Percentiles rank a stretch among this genome's conserved stretches.
Evolutionary conservation across 1,284 basidiomycete genomes (phyloP).

Genomic region (Fomitopsis schrenkii): DNA sequence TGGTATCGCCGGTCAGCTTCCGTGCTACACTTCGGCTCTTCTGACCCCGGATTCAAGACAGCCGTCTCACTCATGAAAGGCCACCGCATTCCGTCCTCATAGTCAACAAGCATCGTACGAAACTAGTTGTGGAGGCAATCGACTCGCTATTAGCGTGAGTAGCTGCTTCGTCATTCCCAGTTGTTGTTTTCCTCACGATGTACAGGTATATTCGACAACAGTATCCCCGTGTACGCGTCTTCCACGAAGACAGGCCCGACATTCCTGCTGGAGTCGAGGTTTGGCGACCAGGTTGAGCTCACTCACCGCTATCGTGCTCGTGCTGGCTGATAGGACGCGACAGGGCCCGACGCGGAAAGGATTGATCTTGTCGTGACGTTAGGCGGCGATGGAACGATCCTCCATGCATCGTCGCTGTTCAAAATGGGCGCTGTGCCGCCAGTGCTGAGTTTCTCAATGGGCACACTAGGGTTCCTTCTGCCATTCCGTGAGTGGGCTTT

Average conservation of each 20-base stretch:
- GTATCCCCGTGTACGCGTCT: conserved; percentile 72
- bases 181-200: not conserved
- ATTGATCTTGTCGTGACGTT: conserved; percentile 90
- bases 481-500: conserved; percentile 76
- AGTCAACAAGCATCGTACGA: conserved; percentile 74
- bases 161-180: no score
- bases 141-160: conserved; percentile 64
- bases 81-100: conserved; percentile 52
- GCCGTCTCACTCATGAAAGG: not conserved
- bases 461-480: conserved; percentile 89
- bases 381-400: conserved; percentile 94
- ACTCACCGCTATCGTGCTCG: not conserved
- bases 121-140: conserved; percentile 69
- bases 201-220: conserved; percentile 56
- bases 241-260: conserved; percentile 69
- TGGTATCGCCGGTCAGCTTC: no score
- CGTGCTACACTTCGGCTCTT: no score
- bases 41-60: conserved; percentile 3
- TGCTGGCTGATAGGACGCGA: conserved; percentile 1
- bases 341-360: conserved; percentile 47
- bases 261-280: conserved; percentile 61
- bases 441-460: conserved; percentile 95
- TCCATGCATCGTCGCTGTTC: conserved; percentile 93
- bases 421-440: conserved; percentile 88
- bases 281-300: conserved; percentile 53